Evolutionary conservation across 2,329 filamentous ascomycete genomes (phyloP), one percentile per base, ranked within the genome.

Genomic region (Cryphonectria nitschkei): DNA sequence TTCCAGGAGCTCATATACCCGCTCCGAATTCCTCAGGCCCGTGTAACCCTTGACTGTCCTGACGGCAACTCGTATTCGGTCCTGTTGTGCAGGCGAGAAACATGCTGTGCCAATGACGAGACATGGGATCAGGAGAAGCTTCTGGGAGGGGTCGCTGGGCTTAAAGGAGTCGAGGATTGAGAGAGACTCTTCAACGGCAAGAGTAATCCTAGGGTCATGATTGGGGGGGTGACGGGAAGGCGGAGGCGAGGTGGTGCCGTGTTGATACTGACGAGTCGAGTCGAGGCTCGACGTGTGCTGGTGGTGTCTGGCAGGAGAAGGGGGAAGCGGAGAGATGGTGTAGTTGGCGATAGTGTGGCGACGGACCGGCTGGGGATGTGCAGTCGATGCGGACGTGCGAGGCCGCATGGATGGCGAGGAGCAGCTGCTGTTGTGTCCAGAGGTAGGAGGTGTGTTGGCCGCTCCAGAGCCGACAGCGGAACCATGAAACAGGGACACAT

Each of bases 101-200:
- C 86, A 87, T 0, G 87, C 85, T n/a, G 86, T 87, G 32, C 89
- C 89, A 56, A 90, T 85, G 1, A 91, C 78, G 34, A 90, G 83
- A 68, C 87, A 88, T 0, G 89, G 89, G 19, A 90, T 85, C 29
- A 91, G 79, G 0, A 90, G 81, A 3, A 91, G 80, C 0, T 87
- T 89, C 75, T 90, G 88, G 4, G 83, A 84, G 0, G 87, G 87
- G 72, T 91, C 89, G 22, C 83, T 84, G 1, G 87, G 83, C 70
- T 83, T 84, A 76, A 91, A 87, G 0, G 82, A 82, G 69, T 87
- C 85, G 5, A 91, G 77, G 4, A 90, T 83, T 0, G 78, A 77
- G 11, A 91, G 81, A 0, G 87, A 87, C 74, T 89, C 85, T 34
- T 89, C 84, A 0, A 91, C 86, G 0, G 87, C 86, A 1, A 84